Evolutionary conservation across 2,329 filamentous ascomycete species (phyloP).

Genomic region (Mariannaea elegans): DNA sequence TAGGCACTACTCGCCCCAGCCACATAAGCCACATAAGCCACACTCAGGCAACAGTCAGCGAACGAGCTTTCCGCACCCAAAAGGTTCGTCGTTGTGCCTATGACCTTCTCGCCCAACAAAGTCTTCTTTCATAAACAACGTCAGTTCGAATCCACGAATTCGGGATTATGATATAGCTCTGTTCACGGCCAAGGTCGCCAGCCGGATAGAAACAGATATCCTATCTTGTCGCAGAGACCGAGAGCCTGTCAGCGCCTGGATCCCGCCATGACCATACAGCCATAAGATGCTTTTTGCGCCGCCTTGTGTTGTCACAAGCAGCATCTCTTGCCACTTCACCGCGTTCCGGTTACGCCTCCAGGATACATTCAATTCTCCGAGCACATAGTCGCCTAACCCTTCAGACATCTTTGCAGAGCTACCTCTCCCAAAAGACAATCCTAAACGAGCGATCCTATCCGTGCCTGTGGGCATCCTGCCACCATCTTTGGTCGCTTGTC

Average conservation of each 20-base stretch:
- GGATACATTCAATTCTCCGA: background rate
- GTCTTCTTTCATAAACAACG: constrained; percentile 3
- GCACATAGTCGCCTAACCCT: background rate
- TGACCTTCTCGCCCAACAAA: background rate
- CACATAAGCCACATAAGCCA: background rate
- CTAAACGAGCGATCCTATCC: background rate
- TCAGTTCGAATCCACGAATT: background rate
- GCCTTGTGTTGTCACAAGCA: constrained; percentile 24
- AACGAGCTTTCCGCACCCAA: background rate
- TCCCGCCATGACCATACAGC: constrained; percentile 25
- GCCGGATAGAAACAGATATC: background rate
- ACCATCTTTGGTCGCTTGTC: background rate
- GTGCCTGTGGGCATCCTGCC: background rate
- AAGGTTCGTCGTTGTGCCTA: background rate
- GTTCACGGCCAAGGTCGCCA: background rate
- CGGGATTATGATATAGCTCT: background rate
- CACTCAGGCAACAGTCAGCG: background rate
- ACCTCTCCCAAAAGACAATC: background rate
- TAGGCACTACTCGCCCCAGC: background rate
- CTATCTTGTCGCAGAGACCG: background rate
- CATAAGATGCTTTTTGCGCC: constrained; percentile 30
- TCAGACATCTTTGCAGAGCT: background rate
- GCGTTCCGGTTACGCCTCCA: constrained; percentile 5
- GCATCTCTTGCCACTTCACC: constrained; percentile 15
- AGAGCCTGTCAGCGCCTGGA: background rate